A percentile compares a stretch with the other conserved stretches of the same genome.
These are phyloP conservation scores for Fusarium sp. DNA, from an alignment of 2,329 filamentous ascomycete genomes.

Conservation along the genomic window DNA sequence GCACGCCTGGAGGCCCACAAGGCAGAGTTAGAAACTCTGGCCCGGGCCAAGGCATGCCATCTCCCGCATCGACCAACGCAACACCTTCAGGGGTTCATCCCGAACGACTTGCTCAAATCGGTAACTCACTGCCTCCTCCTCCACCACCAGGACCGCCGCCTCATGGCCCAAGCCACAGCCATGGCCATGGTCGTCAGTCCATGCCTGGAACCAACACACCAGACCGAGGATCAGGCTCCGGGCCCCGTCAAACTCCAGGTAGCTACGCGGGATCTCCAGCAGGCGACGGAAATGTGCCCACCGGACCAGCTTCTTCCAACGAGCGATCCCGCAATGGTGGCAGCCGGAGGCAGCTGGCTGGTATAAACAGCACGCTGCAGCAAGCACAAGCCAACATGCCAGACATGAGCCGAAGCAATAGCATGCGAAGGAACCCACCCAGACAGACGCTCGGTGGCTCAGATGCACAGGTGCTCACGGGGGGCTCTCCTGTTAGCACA, in stretches of 20 bases:
- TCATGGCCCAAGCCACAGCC: constrained; percentile 29
- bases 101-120: constrained; percentile 62
- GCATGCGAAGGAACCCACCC: constrained; percentile 48
- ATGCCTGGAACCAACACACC: constrained; percentile 45
- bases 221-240: constrained; percentile 42
- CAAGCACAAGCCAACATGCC: constrained; percentile 59
- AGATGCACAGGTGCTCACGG: constrained; percentile 66
- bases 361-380: constrained; percentile 69
- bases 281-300: constrained; percentile 45
- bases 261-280: constrained; percentile 38
- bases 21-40: constrained; percentile 57
- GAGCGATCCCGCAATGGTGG: constrained; percentile 52
- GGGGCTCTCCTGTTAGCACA: constrained; percentile 62
- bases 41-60: constrained; percentile 36
- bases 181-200: constrained; percentile 45
- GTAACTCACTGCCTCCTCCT: constrained; percentile 44
- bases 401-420: constrained; percentile 49
- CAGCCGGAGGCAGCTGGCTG: constrained; percentile 64
- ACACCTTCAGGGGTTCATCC: constrained; percentile 57
- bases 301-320: constrained; percentile 49
- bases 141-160: constrained; percentile 47
- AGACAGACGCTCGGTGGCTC: constrained; percentile 61
- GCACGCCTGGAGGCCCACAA: constrained; percentile 44
- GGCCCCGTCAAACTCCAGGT: constrained; percentile 39
- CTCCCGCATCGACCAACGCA: constrained; percentile 39